phyloP scores from a whole-genome alignment of 73 alveolate species.

The Stentor coeruleus region DNA sequence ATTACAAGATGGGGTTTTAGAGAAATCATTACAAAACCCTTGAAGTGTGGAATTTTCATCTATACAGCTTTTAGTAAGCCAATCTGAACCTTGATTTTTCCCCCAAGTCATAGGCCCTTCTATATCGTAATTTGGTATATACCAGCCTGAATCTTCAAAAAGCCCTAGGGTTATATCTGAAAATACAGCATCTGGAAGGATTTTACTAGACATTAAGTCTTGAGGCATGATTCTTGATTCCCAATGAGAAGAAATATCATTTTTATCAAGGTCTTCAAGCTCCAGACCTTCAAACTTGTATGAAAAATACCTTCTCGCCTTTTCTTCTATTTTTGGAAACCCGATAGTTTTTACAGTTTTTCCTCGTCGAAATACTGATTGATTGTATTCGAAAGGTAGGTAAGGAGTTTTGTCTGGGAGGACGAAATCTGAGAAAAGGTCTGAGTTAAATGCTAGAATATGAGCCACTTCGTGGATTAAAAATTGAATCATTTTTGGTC shows the following conservation, averaged over 20 bases:
- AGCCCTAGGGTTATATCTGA: neutral
- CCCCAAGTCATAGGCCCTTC: neutral
- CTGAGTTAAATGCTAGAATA: neutral
- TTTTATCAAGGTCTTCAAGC: neutral
- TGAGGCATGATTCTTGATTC: neutral
- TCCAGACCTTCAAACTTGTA: conserved; percentile 5
- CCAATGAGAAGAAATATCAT: neutral
- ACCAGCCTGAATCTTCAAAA: conserved; percentile 24
- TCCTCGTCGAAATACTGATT: neutral
- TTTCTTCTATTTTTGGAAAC: neutral
- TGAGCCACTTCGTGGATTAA: conserved; percentile 23
- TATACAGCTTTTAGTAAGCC: conserved; percentile 1
- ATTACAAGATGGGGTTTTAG: too few species aligned
- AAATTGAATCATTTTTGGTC: too few species aligned
- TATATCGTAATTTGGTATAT: neutral
- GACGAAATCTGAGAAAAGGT: neutral
- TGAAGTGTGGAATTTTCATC: neutral
- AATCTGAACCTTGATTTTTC: neutral
- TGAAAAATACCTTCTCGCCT: neutral
- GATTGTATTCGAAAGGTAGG: neutral
- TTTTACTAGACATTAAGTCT: neutral
- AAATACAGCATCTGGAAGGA: neutral
- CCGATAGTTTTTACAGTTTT: neutral
- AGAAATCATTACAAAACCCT: neutral
- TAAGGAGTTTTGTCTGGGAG: neutral